Conservation (phyloP, 179 eudicot genomes). For the Patellifolia procumbens region DNA sequence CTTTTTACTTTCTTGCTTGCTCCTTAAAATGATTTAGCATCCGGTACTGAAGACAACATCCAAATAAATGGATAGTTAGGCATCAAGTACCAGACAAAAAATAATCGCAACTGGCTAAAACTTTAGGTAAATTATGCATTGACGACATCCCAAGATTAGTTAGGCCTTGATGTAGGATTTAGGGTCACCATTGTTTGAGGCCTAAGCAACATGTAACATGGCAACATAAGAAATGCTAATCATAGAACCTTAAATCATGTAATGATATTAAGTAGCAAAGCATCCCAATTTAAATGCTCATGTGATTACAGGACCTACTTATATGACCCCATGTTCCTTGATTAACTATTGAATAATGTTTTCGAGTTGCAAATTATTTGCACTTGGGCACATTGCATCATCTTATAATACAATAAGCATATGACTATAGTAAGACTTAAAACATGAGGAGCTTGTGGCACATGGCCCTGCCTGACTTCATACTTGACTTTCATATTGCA, state of each 20-base stretch:
- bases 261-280: constrained; percentile 11
- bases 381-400: constrained; percentile 18
- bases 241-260: constrained; percentile 18
- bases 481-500: neutral
- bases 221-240: neutral
- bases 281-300: constrained; percentile 23
- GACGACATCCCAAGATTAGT: neutral
- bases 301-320: constrained; percentile 39
- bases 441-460: constrained; percentile 31
- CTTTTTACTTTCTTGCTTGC: too few relatives aligned
- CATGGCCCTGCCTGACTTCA: constrained; percentile 30
- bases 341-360: constrained; percentile 10
- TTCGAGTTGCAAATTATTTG: constrained; percentile 17
- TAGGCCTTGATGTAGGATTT: constrained; percentile 15
- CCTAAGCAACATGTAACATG: constrained; percentile 36
- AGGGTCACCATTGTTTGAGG: constrained; percentile 31
- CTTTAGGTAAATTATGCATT: too few relatives aligned
- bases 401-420: constrained; percentile 1
- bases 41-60: too few relatives aligned
- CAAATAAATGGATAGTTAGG: too few relatives aligned
- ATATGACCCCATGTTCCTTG: constrained; percentile 23
- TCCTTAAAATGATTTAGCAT: too few relatives aligned
- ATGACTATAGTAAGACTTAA: constrained; percentile 16
- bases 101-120: too few relatives aligned
- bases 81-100: too few relatives aligned